phyloP scores from a whole-genome alignment of 371 early-diverging fungal genomes.

The Rhizopus sp. region DNA sequence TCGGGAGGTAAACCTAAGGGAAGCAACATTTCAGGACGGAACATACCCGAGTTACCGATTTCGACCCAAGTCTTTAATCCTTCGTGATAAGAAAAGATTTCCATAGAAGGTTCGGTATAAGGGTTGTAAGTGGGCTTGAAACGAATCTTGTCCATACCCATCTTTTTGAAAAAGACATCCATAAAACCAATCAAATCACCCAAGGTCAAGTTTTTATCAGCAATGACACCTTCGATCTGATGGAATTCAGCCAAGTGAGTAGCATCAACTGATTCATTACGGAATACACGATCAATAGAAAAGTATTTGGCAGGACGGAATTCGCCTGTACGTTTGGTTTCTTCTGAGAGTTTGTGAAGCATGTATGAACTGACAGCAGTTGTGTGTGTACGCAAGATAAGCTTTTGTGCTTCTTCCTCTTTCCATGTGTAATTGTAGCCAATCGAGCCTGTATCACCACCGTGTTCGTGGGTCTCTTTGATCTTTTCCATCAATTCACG shows the following conservation, averaged over 20 bases:
- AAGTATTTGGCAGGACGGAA: conserved; percentile 98
- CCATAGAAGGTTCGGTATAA: conserved; percentile 99
- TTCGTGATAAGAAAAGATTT: conserved; percentile 99
- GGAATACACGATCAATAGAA: conserved; percentile 99
- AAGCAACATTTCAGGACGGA: conserved; percentile 99
- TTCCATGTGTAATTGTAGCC: conserved; percentile 98
- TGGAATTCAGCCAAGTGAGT: conserved; percentile 99
- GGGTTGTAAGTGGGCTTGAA: conserved; percentile 99
- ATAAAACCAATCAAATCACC: conserved; percentile 98
- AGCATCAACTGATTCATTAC: conserved; percentile 99
- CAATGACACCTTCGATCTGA: conserved; percentile 99
- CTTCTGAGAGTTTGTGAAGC: conserved; percentile 92
- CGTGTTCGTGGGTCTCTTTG: conserved; percentile 90
- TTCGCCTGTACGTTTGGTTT: conserved; percentile 57
- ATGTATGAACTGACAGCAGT: conserved; percentile 96
- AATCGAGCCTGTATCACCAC: conserved; percentile 94
- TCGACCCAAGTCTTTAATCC: conserved; percentile 98
- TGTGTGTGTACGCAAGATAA: conserved; percentile 99
- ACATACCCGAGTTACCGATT: conserved; percentile 99
- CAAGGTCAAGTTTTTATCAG: conserved; percentile 94
- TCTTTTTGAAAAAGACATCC: conserved; percentile 97
- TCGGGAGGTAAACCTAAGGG: conserved; percentile 97
- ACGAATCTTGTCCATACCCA: conserved; percentile 93
- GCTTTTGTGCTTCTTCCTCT: conserved; percentile 93
- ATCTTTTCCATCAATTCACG: conserved; percentile 91